phyloP scores from a whole-genome alignment of 495 filamentous ascomycete species.

The Penicillium turbatum region DNA sequence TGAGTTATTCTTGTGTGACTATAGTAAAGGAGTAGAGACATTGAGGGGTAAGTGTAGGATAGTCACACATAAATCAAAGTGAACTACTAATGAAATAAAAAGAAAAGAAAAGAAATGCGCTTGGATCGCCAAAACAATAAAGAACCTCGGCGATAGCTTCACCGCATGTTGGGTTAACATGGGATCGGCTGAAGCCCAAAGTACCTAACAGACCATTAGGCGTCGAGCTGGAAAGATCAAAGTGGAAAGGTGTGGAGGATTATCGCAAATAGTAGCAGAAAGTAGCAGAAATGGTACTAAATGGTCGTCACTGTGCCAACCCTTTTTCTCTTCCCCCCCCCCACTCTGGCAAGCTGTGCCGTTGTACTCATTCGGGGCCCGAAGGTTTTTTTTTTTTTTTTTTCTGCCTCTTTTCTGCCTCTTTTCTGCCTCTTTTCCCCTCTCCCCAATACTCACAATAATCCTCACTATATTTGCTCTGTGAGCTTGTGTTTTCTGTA shows the following conservation, averaged over 20 bases:
- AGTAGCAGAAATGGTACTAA: too few species aligned
- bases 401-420: background rate
- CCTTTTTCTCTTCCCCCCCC: slow-evolving; percentile 2
- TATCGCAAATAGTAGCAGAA: background rate
- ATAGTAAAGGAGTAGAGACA: background rate
- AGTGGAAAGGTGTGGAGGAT: background rate
- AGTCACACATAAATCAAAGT: background rate
- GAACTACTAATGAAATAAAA: background rate
- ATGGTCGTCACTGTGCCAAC: slow-evolving; percentile 10
- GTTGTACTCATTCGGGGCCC: slow-evolving; percentile 1
- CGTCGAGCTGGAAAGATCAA: background rate
- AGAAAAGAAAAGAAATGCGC: background rate
- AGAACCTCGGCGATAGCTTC: background rate
- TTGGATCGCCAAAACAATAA: background rate
- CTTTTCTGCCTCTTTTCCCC: background rate
- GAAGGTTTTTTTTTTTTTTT: background rate
- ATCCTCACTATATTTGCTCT: slow-evolving; percentile 1
- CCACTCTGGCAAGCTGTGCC: slow-evolving; percentile 2
- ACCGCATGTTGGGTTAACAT: slow-evolving; percentile 9
- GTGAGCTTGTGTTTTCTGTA: slow-evolving; percentile 9
- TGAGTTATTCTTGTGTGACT: background rate
- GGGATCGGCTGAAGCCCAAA: slow-evolving; percentile 5
- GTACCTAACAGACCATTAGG: background rate
- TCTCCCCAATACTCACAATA: slow-evolving; percentile 1
- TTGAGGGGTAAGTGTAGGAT: background rate